Evolutionary conservation across 768 basidiomycete species (phyloP).

Genomic region (Clavulina sp.): DNA sequence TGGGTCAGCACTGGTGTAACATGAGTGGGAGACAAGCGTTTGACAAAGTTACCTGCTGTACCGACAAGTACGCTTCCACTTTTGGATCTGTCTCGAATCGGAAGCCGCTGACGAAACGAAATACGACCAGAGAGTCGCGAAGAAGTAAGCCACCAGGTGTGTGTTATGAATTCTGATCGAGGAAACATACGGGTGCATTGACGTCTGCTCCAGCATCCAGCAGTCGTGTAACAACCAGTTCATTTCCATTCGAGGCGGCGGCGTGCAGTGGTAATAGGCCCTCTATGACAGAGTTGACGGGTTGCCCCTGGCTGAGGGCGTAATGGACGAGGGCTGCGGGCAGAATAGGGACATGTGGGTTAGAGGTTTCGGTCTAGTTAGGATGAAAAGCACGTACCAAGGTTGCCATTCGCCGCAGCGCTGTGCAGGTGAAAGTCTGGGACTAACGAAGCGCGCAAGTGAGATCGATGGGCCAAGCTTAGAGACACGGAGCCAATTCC

Average conservation of each 20-base stretch:
- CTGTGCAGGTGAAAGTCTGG: conserved; percentile 35
- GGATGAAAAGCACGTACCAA: conserved; percentile 25
- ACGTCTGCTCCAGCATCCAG: conserved; percentile 96
- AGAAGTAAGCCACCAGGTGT: conserved; percentile 19
- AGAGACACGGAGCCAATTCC: conserved; percentile 11
- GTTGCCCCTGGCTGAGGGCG: conserved; percentile 85
- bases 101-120: conserved; percentile 15
- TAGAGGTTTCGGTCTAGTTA: neutral
- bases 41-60: conserved; percentile 18
- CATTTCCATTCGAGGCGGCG: conserved; percentile 80
- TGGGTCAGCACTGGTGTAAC: conserved; percentile 1
- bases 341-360: neutral
- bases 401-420: conserved; percentile 46
- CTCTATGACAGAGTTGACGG: conserved; percentile 88
- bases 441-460: conserved; percentile 26
- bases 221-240: conserved; percentile 69
- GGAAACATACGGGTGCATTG: conserved; percentile 61
- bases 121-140: neutral
- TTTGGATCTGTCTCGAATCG: conserved; percentile 21
- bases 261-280: conserved; percentile 96
- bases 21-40: conserved; percentile 3
- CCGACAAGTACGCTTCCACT: conserved; percentile 16
- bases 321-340: conserved; percentile 69
- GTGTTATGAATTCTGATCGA: neutral
- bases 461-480: neutral